Conservation (phyloP, 768 basidiomycete genomes). For the Hypholoma fasciculare region DNA sequence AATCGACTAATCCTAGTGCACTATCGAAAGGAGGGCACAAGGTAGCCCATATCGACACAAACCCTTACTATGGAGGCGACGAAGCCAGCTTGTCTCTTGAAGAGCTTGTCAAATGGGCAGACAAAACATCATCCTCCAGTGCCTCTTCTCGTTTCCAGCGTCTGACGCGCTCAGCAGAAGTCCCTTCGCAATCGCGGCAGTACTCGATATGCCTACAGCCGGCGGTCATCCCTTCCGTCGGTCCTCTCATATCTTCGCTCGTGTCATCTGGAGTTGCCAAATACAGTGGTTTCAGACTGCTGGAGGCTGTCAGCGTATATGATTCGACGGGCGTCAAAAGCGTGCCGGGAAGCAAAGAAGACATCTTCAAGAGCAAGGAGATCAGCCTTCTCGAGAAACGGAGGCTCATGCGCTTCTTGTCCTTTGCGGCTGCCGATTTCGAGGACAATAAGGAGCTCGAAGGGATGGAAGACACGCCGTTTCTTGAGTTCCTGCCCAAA, state of each 20-base stretch:
- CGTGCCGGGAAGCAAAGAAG: slow-evolving; percentile 91
- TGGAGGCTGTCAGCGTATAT: slow-evolving; percentile 70
- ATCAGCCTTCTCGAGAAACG: slow-evolving; percentile 84
- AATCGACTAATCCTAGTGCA: slow-evolving; percentile 50
- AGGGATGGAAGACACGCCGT: slow-evolving; percentile 53
- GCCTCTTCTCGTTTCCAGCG: slow-evolving; percentile 36
- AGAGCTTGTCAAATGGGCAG: slow-evolving; percentile 75
- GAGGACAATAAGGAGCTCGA: slow-evolving; percentile 60
- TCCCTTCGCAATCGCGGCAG: slow-evolving; percentile 62
- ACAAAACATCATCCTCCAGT: slow-evolving; percentile 25
- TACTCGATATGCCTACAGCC: slow-evolving; percentile 90
- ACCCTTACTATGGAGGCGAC: slow-evolving; percentile 81
- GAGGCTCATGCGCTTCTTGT: slow-evolving; percentile 88
- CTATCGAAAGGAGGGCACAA: slow-evolving; percentile 87
- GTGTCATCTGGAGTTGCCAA: slow-evolving; percentile 82
- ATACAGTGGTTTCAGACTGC: slow-evolving; percentile 87
- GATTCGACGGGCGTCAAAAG: slow-evolving; percentile 48
- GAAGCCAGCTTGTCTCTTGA: slow-evolving; percentile 82
- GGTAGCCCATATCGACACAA: slow-evolving; percentile 85
- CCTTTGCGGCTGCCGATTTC: slow-evolving; percentile 77
- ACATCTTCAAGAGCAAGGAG: slow-evolving; percentile 83
- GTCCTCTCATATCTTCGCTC: slow-evolving; percentile 76
- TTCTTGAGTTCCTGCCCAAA: slow-evolving; percentile 63
- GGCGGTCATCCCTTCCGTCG: slow-evolving; percentile 75
- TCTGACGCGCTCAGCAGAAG: slow-evolving; percentile 40